Evolutionary conservation across 257 asterid genomes (phyloP), one percentile per base, ranked within the genome.

Genomic region (Salvia rosmarinus): DNA sequence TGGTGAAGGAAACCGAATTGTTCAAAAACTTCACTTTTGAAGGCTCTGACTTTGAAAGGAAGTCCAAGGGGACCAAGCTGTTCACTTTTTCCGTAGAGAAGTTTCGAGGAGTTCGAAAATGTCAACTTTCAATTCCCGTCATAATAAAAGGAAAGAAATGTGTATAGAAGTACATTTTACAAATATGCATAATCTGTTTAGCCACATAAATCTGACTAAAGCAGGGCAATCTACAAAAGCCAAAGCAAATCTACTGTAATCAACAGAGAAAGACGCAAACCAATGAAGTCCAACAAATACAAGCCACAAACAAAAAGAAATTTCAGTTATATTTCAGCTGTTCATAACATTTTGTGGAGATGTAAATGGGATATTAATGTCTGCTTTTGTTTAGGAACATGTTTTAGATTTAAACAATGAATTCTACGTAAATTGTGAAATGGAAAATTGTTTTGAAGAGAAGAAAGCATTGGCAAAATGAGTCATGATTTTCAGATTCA

Each of bases 391-490:
- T 32, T 34, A 19, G 34, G 16, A 20, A 34, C 0, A 19, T 43
- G 67, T 28, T 71, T 44, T 46, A 39, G 51, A 19, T 8, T 46
- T 19, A 60, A 62, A 71, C 6, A 71, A 71, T 20, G n/a, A 46
- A 25, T 3, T n/a, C 34, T 46, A 19, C 46, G 42, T 32, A 32
- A 12, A 12, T 17, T 43, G 14, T 32, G 21, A 28, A 30, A 43
- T 25, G 30, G 49, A 70, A 40, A 28, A 71, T 59, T 14, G 40
- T 71, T 30, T 59, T 37, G 23, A 21, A 58, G 50, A 47, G 40
- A 56, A 46, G n/a, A n/a, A 32, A 39, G 28, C 63, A 44, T 17
- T 71, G 61, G 61, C 61, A 71, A 49, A 44, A 71, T 32, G 47
- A 58, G 57, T 19, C 11, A 4, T 11, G 75, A 30, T 58, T 43